Conservation (phyloP, 2,329 filamentous ascomycete genomes). For the Botryotinia calthae region DNA sequence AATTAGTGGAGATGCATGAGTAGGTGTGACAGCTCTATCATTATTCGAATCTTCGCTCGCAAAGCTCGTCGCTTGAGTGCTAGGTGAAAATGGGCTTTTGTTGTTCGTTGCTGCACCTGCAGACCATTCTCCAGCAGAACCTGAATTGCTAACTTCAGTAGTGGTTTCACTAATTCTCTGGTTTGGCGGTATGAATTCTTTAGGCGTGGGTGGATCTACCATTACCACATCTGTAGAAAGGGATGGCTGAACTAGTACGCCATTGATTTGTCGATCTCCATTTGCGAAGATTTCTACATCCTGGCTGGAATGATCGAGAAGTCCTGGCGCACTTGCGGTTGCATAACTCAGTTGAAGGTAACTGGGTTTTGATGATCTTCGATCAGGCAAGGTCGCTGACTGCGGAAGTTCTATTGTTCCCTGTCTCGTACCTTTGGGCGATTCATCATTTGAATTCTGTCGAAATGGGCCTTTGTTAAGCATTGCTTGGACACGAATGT, state of each 20-base stretch:
- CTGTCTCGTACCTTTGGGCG: conserved; percentile 21
- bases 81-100: conserved; percentile 63
- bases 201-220: conserved; percentile 28
- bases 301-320: conserved; percentile 24
- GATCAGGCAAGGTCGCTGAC: conserved; percentile 29
- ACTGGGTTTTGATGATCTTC: conserved; percentile 36
- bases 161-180: conserved; percentile 62
- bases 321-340: conserved; percentile 29
- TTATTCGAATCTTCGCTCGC: conserved; percentile 47
- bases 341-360: conserved; percentile 37
- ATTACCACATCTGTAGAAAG: conserved; percentile 34
- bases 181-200: conserved; percentile 21
- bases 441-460: conserved; percentile 28
- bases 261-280: conserved; percentile 22
- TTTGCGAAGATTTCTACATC: conserved; percentile 17
- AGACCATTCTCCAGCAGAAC: conserved; percentile 58
- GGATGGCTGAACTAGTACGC: conserved; percentile 25
- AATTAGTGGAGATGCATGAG: conserved; percentile 32
- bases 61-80: conserved; percentile 64
- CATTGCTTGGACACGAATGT: conserved; percentile 29
- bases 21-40: conserved; percentile 25
- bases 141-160: conserved; percentile 55
- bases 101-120: conserved; percentile 62
- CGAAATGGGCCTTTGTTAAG: conserved; percentile 31
- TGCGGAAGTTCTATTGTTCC: conserved; percentile 24